Conservation (phyloP, 805 yeast species). For the Yarrowia sp. region DNA sequence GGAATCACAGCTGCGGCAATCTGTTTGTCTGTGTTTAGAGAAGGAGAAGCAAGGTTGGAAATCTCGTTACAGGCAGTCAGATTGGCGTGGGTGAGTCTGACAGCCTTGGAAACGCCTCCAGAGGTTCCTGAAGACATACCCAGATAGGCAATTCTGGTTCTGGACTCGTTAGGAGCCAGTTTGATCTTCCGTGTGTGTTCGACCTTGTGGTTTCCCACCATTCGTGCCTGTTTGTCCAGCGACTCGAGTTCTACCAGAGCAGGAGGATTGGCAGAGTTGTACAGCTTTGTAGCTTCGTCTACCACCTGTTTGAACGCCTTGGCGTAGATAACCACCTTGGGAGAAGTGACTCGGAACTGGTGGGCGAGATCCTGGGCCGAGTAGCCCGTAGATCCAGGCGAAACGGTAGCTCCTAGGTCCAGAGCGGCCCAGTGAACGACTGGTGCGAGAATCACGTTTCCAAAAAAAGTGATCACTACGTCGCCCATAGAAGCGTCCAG, state of each 20-base stretch:
- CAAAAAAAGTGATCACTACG: slow-evolving; percentile 13
- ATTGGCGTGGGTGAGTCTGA: slow-evolving; percentile 58
- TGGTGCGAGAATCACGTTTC: slow-evolving; percentile 11
- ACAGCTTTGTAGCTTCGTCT: background rate
- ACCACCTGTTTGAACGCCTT: background rate
- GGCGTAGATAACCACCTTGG: slow-evolving; percentile 5
- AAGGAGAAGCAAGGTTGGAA: slow-evolving; percentile 34
- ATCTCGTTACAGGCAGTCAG: slow-evolving; percentile 45
- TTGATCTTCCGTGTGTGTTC: background rate
- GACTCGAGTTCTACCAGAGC: background rate
- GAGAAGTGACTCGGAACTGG: slow-evolving; percentile 7
- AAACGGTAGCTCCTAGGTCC: slow-evolving; percentile 14
- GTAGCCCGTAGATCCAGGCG: slow-evolving; percentile 14
- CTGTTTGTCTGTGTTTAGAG: slow-evolving; percentile 28
- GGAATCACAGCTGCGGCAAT: slow-evolving; percentile 31
- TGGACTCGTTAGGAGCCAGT: slow-evolving; percentile 8
- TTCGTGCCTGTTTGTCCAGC: background rate
- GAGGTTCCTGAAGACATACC: slow-evolving; percentile 40
- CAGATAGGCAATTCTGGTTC: slow-evolving; percentile 31
- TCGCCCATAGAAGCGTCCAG: background rate
- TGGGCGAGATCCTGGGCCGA: slow-evolving; percentile 19
- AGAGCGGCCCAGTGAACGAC: slow-evolving; percentile 11
- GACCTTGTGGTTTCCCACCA: slow-evolving; percentile 4
- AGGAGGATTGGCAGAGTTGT: background rate
- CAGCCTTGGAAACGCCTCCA: slow-evolving; percentile 74